Base-by-base conservation (phyloP, 2,329 filamentous ascomycete species). In the Fusarium anthophilum region DNA sequence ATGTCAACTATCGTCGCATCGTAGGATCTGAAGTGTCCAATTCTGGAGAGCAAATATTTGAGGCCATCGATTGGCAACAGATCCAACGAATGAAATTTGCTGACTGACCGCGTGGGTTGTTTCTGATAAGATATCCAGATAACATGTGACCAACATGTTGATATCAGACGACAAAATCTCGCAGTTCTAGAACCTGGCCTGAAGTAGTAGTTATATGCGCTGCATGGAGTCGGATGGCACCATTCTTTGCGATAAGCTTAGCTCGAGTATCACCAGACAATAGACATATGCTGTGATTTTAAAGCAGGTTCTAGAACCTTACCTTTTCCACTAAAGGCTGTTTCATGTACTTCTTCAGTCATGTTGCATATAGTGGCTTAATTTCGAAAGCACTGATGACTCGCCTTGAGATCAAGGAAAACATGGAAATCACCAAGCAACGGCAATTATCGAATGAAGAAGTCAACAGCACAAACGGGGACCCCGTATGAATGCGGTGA, bases 391-490 rank as follows among this genome's bases (percentile, higher is more conserved):
- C 3, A 14, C 22, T 50, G 15, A 32, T 32, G 15, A 5, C 22
- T 32, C 5, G 5, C 11, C 11, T 13, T 3, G 35, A 9, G 20
- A 28, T 8, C 1, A 2, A 13, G 10, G 5, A 20, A 8, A 5
- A 37, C 6, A 18, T 12, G 4, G 13, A 22, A 4, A 8, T 6
- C 17, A 3, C 18, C 7, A 17, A 17, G 17, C 14, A 22, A 10
- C 5, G 24, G 4, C 8, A 12, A 3, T 9, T 15, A 26, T 14
- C 2, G 3, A 12, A 26, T 12, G n/a, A 15, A 26, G 12, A 20
- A 17, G n/a, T 6, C 24, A 20, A 20, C 3, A 15, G 13, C 9
- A 7, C 9, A 8, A 22, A 3, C 5, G 3, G 2, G 5, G 3
- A 30, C 3, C 4, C 8, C 17, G 15, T 1, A 13, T 32, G 8